phyloP scores from a whole-genome alignment of 352 stramenopile species.

The Phytopythium kandeliae region DNA sequence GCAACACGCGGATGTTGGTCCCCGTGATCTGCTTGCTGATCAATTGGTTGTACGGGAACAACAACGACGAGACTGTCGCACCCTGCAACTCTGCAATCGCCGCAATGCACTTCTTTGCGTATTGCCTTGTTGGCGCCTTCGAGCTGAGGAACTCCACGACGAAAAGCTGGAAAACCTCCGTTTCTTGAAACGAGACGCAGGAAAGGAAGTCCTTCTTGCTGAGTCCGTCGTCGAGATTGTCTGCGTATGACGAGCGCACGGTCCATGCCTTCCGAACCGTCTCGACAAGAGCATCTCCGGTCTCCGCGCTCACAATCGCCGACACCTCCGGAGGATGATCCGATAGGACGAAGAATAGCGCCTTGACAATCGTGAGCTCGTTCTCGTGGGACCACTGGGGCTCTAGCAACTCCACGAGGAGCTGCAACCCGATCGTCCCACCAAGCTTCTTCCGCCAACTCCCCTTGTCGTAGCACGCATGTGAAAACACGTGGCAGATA shows the following conservation, averaged over 20 bases:
- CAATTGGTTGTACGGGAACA: slow-evolving; percentile 81
- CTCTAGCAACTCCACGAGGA: slow-evolving; percentile 61
- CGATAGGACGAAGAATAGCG: slow-evolving; percentile 84
- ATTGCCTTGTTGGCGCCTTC: slow-evolving; percentile 58
- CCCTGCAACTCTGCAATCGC: slow-evolving; percentile 48
- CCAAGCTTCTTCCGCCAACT: slow-evolving; percentile 83
- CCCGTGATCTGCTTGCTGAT: slow-evolving; percentile 84
- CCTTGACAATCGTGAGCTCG: slow-evolving; percentile 77
- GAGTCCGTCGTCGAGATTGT: slow-evolving; percentile 26
- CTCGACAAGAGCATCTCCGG: slow-evolving; percentile 50
- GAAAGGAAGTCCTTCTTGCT: slow-evolving; percentile 60
- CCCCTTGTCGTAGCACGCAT: slow-evolving; percentile 83
- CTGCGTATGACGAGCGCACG: slow-evolving; percentile 30
- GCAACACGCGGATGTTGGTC: slow-evolving; percentile 66
- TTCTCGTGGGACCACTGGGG: slow-evolving; percentile 85
- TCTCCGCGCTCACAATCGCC: slow-evolving; percentile 66
- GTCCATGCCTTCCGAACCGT: slow-evolving; percentile 55
- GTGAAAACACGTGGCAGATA: slow-evolving; percentile 76
- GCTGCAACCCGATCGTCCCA: slow-evolving; percentile 56
- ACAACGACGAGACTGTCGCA: slow-evolving; percentile 53
- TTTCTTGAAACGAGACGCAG: slow-evolving; percentile 78
- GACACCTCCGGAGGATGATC: slow-evolving; percentile 84
- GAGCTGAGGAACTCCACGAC: slow-evolving; percentile 84
- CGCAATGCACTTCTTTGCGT: slow-evolving; percentile 67
- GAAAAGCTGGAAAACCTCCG: slow-evolving; percentile 82